Evolutionary conservation across 2,329 filamentous ascomycete species (phyloP).

Genomic region (Xylariaceae sp.): DNA sequence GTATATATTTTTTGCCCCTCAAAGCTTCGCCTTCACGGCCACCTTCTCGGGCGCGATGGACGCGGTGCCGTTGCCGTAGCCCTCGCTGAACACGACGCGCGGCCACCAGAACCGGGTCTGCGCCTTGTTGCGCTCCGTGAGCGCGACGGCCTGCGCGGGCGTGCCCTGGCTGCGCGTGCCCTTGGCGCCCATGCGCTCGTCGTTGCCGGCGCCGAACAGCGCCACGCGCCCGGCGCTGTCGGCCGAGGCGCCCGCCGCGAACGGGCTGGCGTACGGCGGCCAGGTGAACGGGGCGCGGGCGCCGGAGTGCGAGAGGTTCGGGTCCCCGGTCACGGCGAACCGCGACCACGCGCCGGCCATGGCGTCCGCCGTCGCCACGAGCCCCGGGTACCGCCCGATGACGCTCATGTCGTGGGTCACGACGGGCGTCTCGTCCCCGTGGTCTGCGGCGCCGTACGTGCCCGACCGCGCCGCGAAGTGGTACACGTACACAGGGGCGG

Average conservation of each 20-base stretch:
- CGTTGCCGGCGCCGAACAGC: constrained; percentile 66
- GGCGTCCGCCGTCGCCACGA: constrained; percentile 45
- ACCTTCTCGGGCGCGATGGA: constrained; percentile 2
- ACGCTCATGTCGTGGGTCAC: constrained; percentile 50
- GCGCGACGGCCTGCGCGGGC: constrained; percentile 49
- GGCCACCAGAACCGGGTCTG: constrained; percentile 68
- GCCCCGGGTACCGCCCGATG: constrained; percentile 45
- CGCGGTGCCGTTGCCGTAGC: constrained; percentile 42
- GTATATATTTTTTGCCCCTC: background rate
- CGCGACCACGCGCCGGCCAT: constrained; percentile 54
- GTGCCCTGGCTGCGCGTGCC: constrained; percentile 47
- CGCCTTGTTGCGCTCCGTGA: constrained; percentile 51
- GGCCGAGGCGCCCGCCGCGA: constrained; percentile 30
- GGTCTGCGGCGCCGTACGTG: constrained; percentile 49
- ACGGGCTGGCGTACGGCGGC: constrained; percentile 52
- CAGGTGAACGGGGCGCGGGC: constrained; percentile 40
- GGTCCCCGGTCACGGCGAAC: constrained; percentile 42
- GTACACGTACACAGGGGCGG: constrained; percentile 57
- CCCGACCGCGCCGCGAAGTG: constrained; percentile 60
- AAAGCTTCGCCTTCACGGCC: constrained; percentile 18
- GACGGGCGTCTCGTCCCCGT: constrained; percentile 53
- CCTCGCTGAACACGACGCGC: constrained; percentile 55
- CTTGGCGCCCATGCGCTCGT: constrained; percentile 51
- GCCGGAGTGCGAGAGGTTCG: constrained; percentile 27
- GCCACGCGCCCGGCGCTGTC: constrained; percentile 48